Evolutionary conservation across 192 early-diverging fungal species (phyloP), one percentile per base, ranked within the genome.

Genomic region (Coemansia biformis): DNA sequence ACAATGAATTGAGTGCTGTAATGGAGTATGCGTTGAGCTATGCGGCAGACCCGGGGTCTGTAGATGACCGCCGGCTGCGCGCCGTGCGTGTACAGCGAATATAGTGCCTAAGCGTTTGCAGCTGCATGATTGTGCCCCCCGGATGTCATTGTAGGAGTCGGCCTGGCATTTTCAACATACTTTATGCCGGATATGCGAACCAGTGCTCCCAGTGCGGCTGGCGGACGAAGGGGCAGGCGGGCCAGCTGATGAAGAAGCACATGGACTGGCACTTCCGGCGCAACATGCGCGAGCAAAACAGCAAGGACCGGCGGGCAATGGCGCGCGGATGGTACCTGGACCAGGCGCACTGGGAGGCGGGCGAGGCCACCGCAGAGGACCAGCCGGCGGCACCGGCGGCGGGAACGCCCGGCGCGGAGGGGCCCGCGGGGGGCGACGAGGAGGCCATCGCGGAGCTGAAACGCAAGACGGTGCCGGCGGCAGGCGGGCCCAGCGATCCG

Each of bases 181-280:
- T 93, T 41, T 95, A 95, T 71, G 80, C 78, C 2, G 53, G 54
- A 12, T 80, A 85, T 1, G 81, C 86, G 6, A 63, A 84, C 18
- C 86, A 91, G 60, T 98, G 95, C 72, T 83, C 86, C 38, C 95
- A 98, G 74, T 98, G 95, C 64, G 95, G 90, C 0, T 81, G 83
- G 58, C 84, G 95, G 17, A 91, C 83, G 38, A 62, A 78, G 4
- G 81, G 80, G 28, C 74, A 78, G 8, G 79, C 75, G 13, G 76
- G 76, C 31, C 90, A 89, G 2, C 75, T 83, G 49, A 87, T 93
- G 80, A 79, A 83, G 44, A 72, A 78, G 33, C 95, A 98, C 65
- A 46, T 98, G 26, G 93, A 98, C 53, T 93, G 90, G 82, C 95
- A 98, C 70, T 98, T 96, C 66, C 78, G 95, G 26, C 89, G 93